Conservation (phyloP, 2,329 filamentous ascomycete species). For the Sporothrix curviconia region DNA sequence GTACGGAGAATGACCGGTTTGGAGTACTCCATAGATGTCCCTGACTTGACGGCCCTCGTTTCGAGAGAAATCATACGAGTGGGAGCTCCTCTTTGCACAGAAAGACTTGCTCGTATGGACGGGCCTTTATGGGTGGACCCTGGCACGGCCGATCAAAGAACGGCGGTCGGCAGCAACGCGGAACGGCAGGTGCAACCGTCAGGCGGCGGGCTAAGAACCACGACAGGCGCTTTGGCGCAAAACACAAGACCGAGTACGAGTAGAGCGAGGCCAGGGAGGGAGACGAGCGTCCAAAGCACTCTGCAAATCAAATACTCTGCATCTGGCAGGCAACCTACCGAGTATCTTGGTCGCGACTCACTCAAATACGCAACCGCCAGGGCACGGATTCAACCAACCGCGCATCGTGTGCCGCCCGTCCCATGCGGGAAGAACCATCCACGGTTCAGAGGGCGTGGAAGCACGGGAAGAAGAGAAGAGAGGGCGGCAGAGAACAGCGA, state of each 20-base stretch:
- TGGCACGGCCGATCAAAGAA: background rate
- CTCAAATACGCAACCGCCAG: no score
- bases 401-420: slow-evolving; percentile 1
- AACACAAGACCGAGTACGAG: no score
- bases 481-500: background rate
- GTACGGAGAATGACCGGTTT: background rate
- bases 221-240: background rate
- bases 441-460: background rate
- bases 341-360: no score
- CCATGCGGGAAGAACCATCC: background rate
- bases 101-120: no score
- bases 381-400: slow-evolving; percentile 1
- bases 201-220: background rate
- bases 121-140: no score
- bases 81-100: no score
- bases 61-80: background rate
- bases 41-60: background rate
- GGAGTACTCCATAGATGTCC: background rate
- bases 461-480: background rate
- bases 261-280: no score
- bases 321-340: no score
- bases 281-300: no score
- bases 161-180: background rate
- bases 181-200: background rate
- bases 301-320: no score